A percentile compares a stretch with the other conserved stretches of the same genome.
Conservation (phyloP, 2,329 filamentous ascomycete species). For the Cercospora beticola region DNA sequence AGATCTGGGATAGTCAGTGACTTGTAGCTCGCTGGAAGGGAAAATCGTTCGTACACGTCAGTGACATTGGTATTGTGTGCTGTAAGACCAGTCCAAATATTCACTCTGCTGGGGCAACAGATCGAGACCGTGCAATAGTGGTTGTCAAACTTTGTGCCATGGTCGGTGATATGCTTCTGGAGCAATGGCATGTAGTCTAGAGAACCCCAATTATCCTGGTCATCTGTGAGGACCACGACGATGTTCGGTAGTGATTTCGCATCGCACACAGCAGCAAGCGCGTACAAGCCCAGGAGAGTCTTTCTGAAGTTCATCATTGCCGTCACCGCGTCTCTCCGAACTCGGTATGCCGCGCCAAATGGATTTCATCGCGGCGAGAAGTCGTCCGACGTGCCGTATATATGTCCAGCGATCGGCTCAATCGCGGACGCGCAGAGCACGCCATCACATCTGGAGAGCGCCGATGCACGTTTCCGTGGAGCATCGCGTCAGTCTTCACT, state of each 20-base stretch:
- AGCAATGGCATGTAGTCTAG: conserved; percentile 61
- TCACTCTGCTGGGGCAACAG: conserved; percentile 67
- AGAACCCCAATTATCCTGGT: conserved; percentile 62
- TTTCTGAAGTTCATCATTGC: neutral
- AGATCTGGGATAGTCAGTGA: neutral
- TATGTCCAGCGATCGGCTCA: neutral
- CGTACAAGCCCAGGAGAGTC: neutral
- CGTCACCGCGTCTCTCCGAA: neutral
- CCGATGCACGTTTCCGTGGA: neutral
- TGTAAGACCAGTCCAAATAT: conserved; percentile 62
- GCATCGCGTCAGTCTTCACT: neutral
- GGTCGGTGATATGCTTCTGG: conserved; percentile 49
- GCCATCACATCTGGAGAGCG: neutral
- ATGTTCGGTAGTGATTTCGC: conserved; percentile 50
- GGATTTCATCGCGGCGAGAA: neutral
- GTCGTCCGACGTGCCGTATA: neutral
- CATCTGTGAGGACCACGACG: conserved; percentile 66
- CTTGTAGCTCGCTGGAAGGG: too few species aligned
- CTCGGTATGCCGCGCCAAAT: neutral
- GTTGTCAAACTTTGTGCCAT: conserved; percentile 54
- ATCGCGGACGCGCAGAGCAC: neutral
- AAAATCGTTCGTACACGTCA: conserved; percentile 39
- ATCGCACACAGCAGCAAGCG: neutral
- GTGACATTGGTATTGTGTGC: conserved; percentile 72
- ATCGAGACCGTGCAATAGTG: conserved; percentile 67